Base-by-base conservation (phyloP, 1,139 yeast genomes). In the Sugiyamaella pinicola region DNA sequence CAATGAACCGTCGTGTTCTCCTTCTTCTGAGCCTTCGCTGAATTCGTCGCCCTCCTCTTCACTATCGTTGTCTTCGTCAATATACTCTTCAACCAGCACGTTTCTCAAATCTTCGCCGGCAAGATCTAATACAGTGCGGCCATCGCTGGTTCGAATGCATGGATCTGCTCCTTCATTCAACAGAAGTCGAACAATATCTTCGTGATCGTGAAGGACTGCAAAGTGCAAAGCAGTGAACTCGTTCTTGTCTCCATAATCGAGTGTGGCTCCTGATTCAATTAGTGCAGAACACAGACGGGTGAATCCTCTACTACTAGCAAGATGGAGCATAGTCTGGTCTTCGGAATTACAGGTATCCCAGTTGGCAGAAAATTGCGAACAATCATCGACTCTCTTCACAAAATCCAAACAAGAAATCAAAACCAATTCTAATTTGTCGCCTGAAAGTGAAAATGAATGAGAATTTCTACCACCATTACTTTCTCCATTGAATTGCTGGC, bases 141-240 rank as follows among this genome's bases (percentile, higher is more conserved):
- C 86, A 61, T 79, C 80, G 39, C 76, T 71, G 22, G 86, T 76
- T 60, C 73, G 79, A 60, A 77, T 68, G 49, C 76, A 73, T 61
- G 81, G 70, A 61, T 81, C 82, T 1, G 91, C 87, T 52, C 82
- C 84, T 66, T 86, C 83, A 41, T 77, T 81, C 42, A 83, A 66
- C 57, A 84, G 74, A 40, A 82, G 66, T 46, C 74, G 70, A 56
- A 83, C 81, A 55, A 84, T 72, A 42, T 78, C 81, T 51, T 84
- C 73, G 64, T 84, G 79, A 18, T 95, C 95, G 60, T 78, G 74
- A 61, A 88, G 68, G 26, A 89, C 81, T 0, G 96, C 95, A 65
- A 85, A 82, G 69, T 89, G 95, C 52, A 90, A 74, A 12, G 97
- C 91, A 0, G 95, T 84, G 55, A 81, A 80, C 1, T 95, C 96